Evolutionary conservation across 2,329 filamentous ascomycete species (phyloP).

Genomic region (Nothophaeocryptopus gaeumannii): DNA sequence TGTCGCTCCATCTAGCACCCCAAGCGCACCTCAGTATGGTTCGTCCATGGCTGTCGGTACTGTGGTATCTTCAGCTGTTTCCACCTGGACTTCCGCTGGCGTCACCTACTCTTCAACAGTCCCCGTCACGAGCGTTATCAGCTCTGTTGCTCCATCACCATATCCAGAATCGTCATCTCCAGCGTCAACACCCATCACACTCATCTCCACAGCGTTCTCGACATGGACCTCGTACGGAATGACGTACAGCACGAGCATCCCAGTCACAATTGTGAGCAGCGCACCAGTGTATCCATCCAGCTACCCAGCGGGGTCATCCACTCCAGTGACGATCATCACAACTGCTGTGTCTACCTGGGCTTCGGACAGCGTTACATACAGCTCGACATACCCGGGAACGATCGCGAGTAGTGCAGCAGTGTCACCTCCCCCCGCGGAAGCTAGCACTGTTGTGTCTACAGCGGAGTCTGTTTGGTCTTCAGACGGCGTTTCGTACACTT

Average conservation of each 20-base stretch:
- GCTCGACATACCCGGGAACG: constrained; percentile 1
- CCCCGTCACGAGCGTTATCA: background rate
- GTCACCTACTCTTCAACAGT: background rate
- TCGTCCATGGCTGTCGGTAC: no score
- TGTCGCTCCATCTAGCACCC: background rate
- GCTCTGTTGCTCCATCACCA: background rate
- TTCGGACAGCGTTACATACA: constrained; percentile 6
- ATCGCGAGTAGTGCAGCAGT: background rate
- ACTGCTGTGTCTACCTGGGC: constrained; percentile 4
- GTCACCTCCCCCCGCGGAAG: background rate
- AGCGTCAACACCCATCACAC: background rate
- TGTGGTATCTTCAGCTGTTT: background rate
- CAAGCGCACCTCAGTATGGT: no score
- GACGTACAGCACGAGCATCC: constrained; percentile 3
- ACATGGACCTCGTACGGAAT: constrained; percentile 5
- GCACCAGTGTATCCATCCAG: background rate
- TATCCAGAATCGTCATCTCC: no score
- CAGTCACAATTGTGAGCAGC: constrained; percentile 2
- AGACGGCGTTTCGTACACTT: constrained; percentile 6
- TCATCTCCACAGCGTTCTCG: constrained; percentile 1
- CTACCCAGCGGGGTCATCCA: background rate
- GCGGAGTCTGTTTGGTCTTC: constrained; percentile 4
- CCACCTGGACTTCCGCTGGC: background rate
- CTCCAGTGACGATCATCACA: background rate
- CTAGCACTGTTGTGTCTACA: background rate